Percentiles rank a stretch among this genome's conserved stretches.
These are phyloP conservation scores for Spencermartinsiella ligniputridi DNA, from an alignment of 1,139 yeast genomes.

Conservation along the genomic window DNA sequence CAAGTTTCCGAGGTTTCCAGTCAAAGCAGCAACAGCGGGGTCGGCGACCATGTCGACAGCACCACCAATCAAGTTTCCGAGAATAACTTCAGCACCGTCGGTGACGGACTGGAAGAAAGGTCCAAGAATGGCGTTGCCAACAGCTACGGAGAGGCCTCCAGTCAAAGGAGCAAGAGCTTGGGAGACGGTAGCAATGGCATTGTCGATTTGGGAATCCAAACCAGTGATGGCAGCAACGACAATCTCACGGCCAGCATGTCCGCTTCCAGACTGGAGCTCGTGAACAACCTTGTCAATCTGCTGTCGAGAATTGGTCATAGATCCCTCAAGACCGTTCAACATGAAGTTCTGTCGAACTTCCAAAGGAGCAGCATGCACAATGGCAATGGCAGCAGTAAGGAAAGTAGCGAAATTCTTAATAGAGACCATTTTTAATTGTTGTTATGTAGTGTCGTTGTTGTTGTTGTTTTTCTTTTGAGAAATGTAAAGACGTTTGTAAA, in stretches of 20 bases:
- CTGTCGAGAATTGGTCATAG: slow-evolving; percentile 22
- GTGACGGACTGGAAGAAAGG: slow-evolving; percentile 33
- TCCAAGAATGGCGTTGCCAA: slow-evolving; percentile 25
- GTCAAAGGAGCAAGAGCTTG: slow-evolving; percentile 24
- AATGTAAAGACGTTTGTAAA: no score
- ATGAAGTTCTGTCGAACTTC: no score
- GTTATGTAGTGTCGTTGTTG: no score
- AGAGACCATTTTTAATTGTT: no score
- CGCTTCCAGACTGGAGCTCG: slow-evolving; percentile 18
- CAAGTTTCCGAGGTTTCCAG: slow-evolving; percentile 12
- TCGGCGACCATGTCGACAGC: slow-evolving; percentile 20
- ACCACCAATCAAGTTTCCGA: slow-evolving; percentile 27
- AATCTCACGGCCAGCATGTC: slow-evolving; percentile 24
- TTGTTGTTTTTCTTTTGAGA: no score
- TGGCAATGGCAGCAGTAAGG: no score
- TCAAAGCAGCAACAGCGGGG: slow-evolving; percentile 18
- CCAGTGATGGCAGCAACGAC: slow-evolving; percentile 28
- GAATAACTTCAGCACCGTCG: slow-evolving; percentile 32
- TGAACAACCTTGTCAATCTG: slow-evolving; percentile 18
- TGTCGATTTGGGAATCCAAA: slow-evolving; percentile 31
- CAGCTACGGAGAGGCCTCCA: slow-evolving; percentile 22
- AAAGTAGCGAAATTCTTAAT: no score
- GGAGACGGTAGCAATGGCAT: slow-evolving; percentile 23
- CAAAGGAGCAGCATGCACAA: no score
- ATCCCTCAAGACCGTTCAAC: no score